Evolutionary conservation across 164 flowering plant species (phyloP).

Genomic region (Nymphaea thermarum): DNA sequence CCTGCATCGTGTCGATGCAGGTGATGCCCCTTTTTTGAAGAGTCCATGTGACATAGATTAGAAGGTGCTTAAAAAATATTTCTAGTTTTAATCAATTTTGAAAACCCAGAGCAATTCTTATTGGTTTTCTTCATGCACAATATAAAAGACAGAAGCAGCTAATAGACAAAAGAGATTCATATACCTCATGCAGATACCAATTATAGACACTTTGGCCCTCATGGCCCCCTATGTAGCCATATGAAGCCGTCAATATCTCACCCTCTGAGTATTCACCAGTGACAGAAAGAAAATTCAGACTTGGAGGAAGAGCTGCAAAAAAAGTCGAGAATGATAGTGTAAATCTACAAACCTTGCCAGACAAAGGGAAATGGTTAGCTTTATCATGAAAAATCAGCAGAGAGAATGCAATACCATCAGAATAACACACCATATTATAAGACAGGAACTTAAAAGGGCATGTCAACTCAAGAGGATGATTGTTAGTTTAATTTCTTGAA

Average conservation of each 20-base stretch:
- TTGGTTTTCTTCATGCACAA: background rate
- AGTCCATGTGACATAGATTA: too few relatives aligned
- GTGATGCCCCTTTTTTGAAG: too few relatives aligned
- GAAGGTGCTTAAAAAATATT: too few relatives aligned
- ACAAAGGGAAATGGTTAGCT: background rate
- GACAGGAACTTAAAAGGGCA: too few relatives aligned
- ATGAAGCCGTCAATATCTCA: conserved; percentile 84
- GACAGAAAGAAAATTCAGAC: conserved; percentile 77
- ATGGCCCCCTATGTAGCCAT: conserved; percentile 96
- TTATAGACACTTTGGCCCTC: conserved; percentile 86
- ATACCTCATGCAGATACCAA: conserved; percentile 96
- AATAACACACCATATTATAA: too few relatives aligned
- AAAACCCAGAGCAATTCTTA: background rate
- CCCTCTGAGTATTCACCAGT: conserved; percentile 88
- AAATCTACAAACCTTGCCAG: background rate
- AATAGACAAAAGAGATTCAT: background rate
- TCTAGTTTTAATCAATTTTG: background rate
- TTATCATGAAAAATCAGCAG: too few relatives aligned
- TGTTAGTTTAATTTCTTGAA: too few relatives aligned
- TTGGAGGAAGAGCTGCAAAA: conserved; percentile 88
- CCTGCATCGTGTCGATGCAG: too few relatives aligned
- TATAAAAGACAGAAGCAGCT: background rate
- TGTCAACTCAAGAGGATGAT: too few relatives aligned
- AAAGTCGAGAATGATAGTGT: background rate
- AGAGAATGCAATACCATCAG: too few relatives aligned